Evolutionary conservation across 257 asterid genomes (phyloP).

Genomic region (Salvia splendens): DNA sequence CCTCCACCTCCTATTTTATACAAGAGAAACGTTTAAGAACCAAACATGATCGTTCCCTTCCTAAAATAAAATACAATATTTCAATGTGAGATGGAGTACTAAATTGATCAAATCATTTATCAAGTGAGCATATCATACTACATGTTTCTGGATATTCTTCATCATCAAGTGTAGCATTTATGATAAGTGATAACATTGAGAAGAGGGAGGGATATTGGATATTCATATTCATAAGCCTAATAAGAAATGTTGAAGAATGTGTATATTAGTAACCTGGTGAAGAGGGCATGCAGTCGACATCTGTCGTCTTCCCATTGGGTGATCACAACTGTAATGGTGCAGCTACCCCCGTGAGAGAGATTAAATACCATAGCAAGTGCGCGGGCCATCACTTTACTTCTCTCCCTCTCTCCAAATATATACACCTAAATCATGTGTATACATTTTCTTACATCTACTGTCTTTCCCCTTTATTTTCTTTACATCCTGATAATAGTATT

Average conservation of each 20-base stretch:
- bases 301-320: slow-evolving; percentile 33
- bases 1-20: too few relatives aligned
- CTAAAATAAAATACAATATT: too few relatives aligned
- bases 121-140: too few relatives aligned
- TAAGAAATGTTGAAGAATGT: not conserved
- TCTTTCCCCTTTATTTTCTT: slow-evolving; percentile 31
- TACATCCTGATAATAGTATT: slow-evolving; percentile 32
- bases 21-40: too few relatives aligned
- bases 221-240: not conserved
- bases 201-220: too few relatives aligned
- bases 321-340: slow-evolving; percentile 36
- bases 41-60: too few relatives aligned
- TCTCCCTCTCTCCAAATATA: slow-evolving; percentile 2
- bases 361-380: slow-evolving; percentile 69
- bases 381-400: slow-evolving; percentile 48
- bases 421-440: too few relatives aligned
- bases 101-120: too few relatives aligned
- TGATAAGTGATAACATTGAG: too few relatives aligned
- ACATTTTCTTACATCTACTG: not conserved
- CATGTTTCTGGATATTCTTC: too few relatives aligned
- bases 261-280: slow-evolving; percentile 20
- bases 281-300: slow-evolving; percentile 35
- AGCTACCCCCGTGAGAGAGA: slow-evolving; percentile 67
- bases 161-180: too few relatives aligned
- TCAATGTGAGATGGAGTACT: too few relatives aligned